A percentile compares a stretch with the other conserved stretches of the same genome.
phyloP scores from a whole-genome alignment of 2,329 filamentous ascomycete genomes.

The Alternaria postmessia region DNA sequence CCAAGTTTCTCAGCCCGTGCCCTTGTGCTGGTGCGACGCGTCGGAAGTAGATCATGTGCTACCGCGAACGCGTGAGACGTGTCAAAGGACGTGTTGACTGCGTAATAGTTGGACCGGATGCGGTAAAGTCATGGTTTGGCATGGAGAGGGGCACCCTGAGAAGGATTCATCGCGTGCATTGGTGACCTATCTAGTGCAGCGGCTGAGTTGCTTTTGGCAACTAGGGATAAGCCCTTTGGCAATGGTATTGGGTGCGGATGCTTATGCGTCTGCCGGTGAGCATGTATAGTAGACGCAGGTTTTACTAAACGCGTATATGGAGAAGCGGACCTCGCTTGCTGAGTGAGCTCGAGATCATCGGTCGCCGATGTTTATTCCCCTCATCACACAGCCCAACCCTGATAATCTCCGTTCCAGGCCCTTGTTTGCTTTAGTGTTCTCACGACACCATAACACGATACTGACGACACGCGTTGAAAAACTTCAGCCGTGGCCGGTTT shows the following conservation, averaged over 20 bases:
- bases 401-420: not conserved
- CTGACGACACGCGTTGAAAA: constrained; percentile 21
- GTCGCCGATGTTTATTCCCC: constrained; percentile 7
- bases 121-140: constrained; percentile 5
- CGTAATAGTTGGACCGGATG: constrained; percentile 12
- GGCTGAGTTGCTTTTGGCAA: constrained; percentile 8
- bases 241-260: not conserved
- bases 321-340: not conserved
- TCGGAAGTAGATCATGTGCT: constrained; percentile 23
- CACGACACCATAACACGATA: constrained; percentile 10
- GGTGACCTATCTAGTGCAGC: constrained; percentile 9
- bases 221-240: constrained; percentile 2
- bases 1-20: constrained; percentile 2
- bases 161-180: not conserved
- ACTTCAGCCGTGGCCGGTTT: constrained; percentile 18
- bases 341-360: not conserved
- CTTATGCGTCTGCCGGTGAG: constrained; percentile 9
- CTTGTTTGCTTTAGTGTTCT: constrained; percentile 6
- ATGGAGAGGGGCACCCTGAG: not conserved
- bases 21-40: constrained; percentile 25
- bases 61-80: constrained; percentile 35
- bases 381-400: not conserved
- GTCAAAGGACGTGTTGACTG: constrained; percentile 13
- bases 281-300: constrained; percentile 5
- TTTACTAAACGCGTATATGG: not conserved